A percentile compares a stretch with the other conserved stretches of the same genome.
Conservation (phyloP, 2,329 filamentous ascomycete genomes). For the Cryphonectria radicalis region DNA sequence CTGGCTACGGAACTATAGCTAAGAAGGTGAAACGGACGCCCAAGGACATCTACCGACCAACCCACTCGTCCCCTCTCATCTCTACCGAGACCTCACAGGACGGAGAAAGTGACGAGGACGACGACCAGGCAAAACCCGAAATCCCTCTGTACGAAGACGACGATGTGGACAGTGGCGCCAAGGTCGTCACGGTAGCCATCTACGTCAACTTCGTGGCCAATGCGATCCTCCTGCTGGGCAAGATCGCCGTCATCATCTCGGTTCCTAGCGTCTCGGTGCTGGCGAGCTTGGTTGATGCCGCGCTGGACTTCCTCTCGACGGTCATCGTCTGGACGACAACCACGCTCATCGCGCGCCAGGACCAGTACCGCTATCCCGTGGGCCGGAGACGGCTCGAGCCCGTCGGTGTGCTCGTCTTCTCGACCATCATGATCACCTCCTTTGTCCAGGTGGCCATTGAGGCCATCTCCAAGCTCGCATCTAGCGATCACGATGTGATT, state of each 20-base stretch:
- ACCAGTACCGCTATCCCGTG: slow-evolving; percentile 78
- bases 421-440: slow-evolving; percentile 83
- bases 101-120: slow-evolving; percentile 51
- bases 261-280: slow-evolving; percentile 83
- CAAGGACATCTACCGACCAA: slow-evolving; percentile 80
- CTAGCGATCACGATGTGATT: slow-evolving; percentile 69
- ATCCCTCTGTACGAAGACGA: slow-evolving; percentile 76
- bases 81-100: slow-evolving; percentile 43
- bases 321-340: slow-evolving; percentile 82
- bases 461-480: slow-evolving; percentile 67
- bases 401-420: slow-evolving; percentile 80
- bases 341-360: slow-evolving; percentile 72
- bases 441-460: slow-evolving; percentile 79
- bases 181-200: slow-evolving; percentile 83
- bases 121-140: slow-evolving; percentile 55
- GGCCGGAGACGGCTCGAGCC: slow-evolving; percentile 75
- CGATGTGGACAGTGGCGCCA: slow-evolving; percentile 70
- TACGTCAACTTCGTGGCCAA: slow-evolving; percentile 86
- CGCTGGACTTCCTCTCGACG: slow-evolving; percentile 80
- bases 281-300: slow-evolving; percentile 77
- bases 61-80: slow-evolving; percentile 71
- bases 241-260: slow-evolving; percentile 75
- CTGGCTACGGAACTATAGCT: slow-evolving; percentile 30
- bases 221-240: slow-evolving; percentile 72
- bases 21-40: slow-evolving; percentile 77